phyloP scores from a whole-genome alignment of 805 yeast genomes.

The Ogataea populi-albae region DNA sequence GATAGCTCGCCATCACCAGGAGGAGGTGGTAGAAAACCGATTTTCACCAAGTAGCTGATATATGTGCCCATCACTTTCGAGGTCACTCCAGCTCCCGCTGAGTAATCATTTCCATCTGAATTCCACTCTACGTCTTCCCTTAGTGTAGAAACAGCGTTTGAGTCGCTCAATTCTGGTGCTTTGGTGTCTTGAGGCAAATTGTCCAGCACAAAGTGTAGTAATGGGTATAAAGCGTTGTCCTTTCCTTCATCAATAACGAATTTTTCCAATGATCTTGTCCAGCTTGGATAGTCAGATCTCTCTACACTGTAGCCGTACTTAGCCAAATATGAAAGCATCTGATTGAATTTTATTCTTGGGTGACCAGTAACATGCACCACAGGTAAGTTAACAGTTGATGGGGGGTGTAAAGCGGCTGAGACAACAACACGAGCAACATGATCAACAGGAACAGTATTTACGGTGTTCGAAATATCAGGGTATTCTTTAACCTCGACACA shows the following conservation, averaged over 20 bases:
- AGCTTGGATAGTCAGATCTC: slow-evolving; percentile 63
- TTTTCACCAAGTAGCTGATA: slow-evolving; percentile 72
- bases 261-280: slow-evolving; percentile 76
- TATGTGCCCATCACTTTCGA: slow-evolving; percentile 66
- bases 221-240: slow-evolving; percentile 88
- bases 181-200: slow-evolving; percentile 85
- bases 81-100: slow-evolving; percentile 76
- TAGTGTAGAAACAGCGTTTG: slow-evolving; percentile 73
- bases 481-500: slow-evolving; percentile 80
- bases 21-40: slow-evolving; percentile 78
- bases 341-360: slow-evolving; percentile 81
- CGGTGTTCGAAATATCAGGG: slow-evolving; percentile 84
- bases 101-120: slow-evolving; percentile 52
- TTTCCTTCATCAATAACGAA: slow-evolving; percentile 71
- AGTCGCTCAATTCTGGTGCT: slow-evolving; percentile 94
- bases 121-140: slow-evolving; percentile 53
- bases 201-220: slow-evolving; percentile 90
- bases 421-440: slow-evolving; percentile 92
- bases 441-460: slow-evolving; percentile 97
- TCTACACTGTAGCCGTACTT: slow-evolving; percentile 70
- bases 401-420: slow-evolving; percentile 79
- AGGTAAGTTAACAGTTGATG: slow-evolving; percentile 42
- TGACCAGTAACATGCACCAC: slow-evolving; percentile 98
- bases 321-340: slow-evolving; percentile 63
- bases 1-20: slow-evolving; percentile 35